Conservation (phyloP, 108 stramenopile genomes). For the Skeletonema menzelii region DNA sequence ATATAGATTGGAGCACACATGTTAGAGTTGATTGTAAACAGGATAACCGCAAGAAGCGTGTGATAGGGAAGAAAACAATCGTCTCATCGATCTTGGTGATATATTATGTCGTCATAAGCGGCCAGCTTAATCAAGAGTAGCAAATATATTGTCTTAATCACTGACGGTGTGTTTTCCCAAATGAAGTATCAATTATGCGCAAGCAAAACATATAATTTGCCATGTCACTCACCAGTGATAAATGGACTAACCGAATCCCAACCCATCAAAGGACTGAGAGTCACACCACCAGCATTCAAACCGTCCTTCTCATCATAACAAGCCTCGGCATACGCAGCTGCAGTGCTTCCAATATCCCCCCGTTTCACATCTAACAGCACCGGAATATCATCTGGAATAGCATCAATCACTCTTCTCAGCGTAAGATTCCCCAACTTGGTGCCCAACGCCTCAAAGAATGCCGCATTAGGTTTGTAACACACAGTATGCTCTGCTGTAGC, state of each 20-base stretch:
- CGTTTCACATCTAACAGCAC: constrained; percentile 95
- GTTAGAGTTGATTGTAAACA: not conserved
- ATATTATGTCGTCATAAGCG: constrained; percentile 42
- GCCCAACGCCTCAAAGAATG: constrained; percentile 98
- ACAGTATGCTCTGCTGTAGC: constrained; percentile 79
- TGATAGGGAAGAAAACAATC: not conserved
- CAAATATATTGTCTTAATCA: constrained; percentile 49
- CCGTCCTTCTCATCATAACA: constrained; percentile 68
- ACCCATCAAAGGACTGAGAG: constrained; percentile 96
- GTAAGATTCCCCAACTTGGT: constrained; percentile 67
- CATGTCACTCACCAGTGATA: constrained; percentile 64
- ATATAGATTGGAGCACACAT: not conserved
- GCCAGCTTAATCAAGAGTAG: constrained; percentile 50
- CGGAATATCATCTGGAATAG: constrained; percentile 75
- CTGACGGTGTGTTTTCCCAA: constrained; percentile 20
- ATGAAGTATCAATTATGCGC: not conserved
- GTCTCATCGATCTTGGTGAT: constrained; percentile 55
- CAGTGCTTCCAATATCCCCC: constrained; percentile 97
- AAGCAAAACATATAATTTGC: not conserved
- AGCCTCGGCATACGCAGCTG: constrained; percentile 92
- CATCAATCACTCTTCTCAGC: constrained; percentile 71
- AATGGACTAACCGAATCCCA: constrained; percentile 96
- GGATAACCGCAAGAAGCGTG: not conserved
- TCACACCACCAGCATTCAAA: constrained; percentile 89
- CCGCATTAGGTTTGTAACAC: constrained; percentile 98